Evolutionary conservation across 345 rosid genomes (phyloP).

Genomic region (Salix exigua): DNA sequence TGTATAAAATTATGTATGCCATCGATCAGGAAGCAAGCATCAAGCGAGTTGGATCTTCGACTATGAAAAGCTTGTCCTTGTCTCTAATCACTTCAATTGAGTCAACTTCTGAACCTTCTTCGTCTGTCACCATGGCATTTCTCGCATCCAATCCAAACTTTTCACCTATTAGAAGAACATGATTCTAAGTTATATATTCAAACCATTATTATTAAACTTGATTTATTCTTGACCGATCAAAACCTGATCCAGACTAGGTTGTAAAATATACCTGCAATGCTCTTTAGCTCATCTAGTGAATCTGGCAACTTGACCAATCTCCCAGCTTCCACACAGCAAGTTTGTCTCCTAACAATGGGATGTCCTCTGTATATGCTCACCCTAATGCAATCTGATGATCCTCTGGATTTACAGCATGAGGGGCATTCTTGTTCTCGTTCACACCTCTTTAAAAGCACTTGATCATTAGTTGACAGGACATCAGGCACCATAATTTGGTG

Average conservation of each 20-base stretch:
- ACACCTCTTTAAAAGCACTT: constrained; percentile 20
- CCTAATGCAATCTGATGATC: constrained; percentile 24
- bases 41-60: constrained; percentile 31
- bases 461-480: constrained; percentile 9
- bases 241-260: too few species aligned
- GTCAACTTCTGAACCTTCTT: constrained; percentile 79
- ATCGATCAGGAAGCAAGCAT: not conserved
- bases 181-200: not conserved
- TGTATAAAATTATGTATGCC: too few species aligned
- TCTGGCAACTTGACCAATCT: constrained; percentile 57
- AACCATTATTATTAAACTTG: too few species aligned
- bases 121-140: constrained; percentile 50
- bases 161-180: constrained; percentile 38
- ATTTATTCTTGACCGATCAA: too few species aligned
- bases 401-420: not conserved
- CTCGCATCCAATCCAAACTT: constrained; percentile 65
- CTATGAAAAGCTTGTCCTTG: constrained; percentile 68
- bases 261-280: constrained; percentile 52
- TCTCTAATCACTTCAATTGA: constrained; percentile 81
- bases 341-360: constrained; percentile 53
- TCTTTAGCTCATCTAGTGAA: constrained; percentile 74
- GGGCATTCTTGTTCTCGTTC: constrained; percentile 23
- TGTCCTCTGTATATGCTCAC: constrained; percentile 73
- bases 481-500: constrained; percentile 34
- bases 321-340: constrained; percentile 43